A percentile compares a stretch with the other conserved stretches of the same genome.
Conservation (phyloP, 805 yeast genomes). For the Monosporozyma siamensis region DNA sequence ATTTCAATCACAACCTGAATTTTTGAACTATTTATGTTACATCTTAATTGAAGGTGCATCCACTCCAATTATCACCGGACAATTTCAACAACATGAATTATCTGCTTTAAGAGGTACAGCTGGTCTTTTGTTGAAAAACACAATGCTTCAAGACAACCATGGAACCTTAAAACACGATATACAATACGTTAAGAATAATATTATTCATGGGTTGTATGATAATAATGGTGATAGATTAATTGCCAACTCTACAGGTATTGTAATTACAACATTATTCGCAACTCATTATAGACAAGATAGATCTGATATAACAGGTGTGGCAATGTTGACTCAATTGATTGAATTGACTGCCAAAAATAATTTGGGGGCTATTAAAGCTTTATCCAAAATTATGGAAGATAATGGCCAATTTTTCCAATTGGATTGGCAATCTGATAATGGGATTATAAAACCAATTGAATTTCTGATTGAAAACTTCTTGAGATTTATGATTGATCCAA, state of each 20-base stretch:
- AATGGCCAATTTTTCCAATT: constrained; percentile 54
- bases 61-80: constrained; percentile 32
- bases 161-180: constrained; percentile 25
- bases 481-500: constrained; percentile 35
- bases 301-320: constrained; percentile 45
- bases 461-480: constrained; percentile 60
- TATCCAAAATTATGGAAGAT: constrained; percentile 88
- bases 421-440: constrained; percentile 39
- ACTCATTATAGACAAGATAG: constrained; percentile 33
- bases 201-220: constrained; percentile 33
- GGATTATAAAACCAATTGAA: constrained; percentile 46
- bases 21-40: constrained; percentile 69
- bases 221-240: constrained; percentile 35
- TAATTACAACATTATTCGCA: constrained; percentile 71
- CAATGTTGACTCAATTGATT: constrained; percentile 57
- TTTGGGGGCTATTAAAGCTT: constrained; percentile 49
- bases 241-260: constrained; percentile 84
- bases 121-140: constrained; percentile 77
- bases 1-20: constrained; percentile 65
- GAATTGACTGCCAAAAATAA: constrained; percentile 45
- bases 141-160: constrained; percentile 36
- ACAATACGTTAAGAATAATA: constrained; percentile 37
- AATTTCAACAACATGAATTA: constrained; percentile 17
- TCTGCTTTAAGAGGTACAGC: constrained; percentile 62
- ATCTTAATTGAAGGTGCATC: constrained; percentile 50